Evolutionary conservation across 805 yeast genomes (phyloP).

Genomic region (Candida quercuum): DNA sequence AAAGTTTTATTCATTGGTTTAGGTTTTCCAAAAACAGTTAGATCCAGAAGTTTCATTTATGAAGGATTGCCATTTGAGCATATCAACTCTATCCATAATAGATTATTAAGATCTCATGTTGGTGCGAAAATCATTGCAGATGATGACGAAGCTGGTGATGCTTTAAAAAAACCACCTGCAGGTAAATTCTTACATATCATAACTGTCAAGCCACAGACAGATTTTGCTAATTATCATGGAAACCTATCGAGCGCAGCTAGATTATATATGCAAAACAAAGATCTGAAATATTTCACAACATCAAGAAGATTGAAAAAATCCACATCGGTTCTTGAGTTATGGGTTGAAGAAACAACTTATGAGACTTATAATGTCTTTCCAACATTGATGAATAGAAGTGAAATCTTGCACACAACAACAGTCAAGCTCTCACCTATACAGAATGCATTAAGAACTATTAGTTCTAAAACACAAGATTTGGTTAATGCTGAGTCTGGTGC

Average conservation of each 20-base stretch:
- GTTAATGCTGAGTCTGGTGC: constrained; percentile 60
- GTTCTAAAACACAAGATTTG: constrained; percentile 66
- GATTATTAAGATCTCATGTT: constrained; percentile 70
- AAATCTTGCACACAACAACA: constrained; percentile 44
- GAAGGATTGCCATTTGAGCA: constrained; percentile 89
- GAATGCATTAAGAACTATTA: constrained; percentile 68
- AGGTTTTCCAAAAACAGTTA: constrained; percentile 74
- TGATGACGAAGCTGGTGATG: constrained; percentile 49
- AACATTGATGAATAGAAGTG: constrained; percentile 80
- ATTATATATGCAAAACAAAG: constrained; percentile 70
- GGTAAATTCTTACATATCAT: constrained; percentile 73
- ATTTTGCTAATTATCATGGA: constrained; percentile 36
- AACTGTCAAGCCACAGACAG: constrained; percentile 65
- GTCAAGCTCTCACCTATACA: constrained; percentile 75
- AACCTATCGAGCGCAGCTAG: constrained; percentile 50
- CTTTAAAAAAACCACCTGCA: constrained; percentile 46
- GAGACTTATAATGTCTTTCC: constrained; percentile 78
- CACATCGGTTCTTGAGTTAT: constrained; percentile 63
- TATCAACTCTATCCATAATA: constrained; percentile 73
- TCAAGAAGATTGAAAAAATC: constrained; percentile 71
- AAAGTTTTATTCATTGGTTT: constrained; percentile 75
- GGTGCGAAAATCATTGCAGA: constrained; percentile 67
- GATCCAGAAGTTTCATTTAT: constrained; percentile 74
- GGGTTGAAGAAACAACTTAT: constrained; percentile 86
- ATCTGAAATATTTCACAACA: constrained; percentile 63